phyloP scores from a whole-genome alignment of 352 stramenopile genomes.

The Phytophthora agathidicida region DNA sequence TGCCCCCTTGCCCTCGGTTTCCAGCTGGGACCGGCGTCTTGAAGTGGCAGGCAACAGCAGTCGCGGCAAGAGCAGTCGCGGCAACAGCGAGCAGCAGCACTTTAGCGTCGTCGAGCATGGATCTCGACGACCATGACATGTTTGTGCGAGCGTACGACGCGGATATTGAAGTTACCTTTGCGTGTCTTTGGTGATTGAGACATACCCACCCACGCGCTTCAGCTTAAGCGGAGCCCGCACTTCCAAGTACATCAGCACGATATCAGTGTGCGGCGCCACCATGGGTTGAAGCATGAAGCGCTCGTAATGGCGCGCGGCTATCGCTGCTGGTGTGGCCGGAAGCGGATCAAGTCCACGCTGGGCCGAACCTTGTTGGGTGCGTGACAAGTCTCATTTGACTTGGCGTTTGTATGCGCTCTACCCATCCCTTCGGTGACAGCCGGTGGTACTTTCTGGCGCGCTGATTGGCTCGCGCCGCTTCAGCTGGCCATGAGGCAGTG shows the following conservation, averaged over 20 bases:
- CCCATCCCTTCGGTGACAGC: slow-evolving; percentile 33
- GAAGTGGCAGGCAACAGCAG: background rate
- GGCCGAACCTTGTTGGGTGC: slow-evolving; percentile 13
- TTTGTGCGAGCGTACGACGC: slow-evolving; percentile 8
- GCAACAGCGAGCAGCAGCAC: background rate
- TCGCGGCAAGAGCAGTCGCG: no score
- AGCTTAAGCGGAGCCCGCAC: no score
- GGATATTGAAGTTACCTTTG: slow-evolving; percentile 28
- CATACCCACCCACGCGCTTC: no score
- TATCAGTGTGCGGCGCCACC: no score
- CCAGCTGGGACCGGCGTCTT: background rate
- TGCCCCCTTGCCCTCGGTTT: slow-evolving; percentile 5
- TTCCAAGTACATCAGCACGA: no score
- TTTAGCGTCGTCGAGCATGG: background rate
- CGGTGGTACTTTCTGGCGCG: slow-evolving; percentile 5
- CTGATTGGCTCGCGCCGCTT: slow-evolving; percentile 20
- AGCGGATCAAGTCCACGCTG: slow-evolving; percentile 6
- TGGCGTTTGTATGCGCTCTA: slow-evolving; percentile 13
- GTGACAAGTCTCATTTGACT: slow-evolving; percentile 18
- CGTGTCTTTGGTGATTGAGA: slow-evolving; percentile 19
- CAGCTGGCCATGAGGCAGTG: slow-evolving; percentile 19
- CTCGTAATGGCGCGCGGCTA: background rate
- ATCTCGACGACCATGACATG: slow-evolving; percentile 1
- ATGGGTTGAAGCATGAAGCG: background rate
- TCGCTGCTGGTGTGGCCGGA: background rate